These are phyloP conservation scores for Pseudocercospora pini-densiflorae DNA, from an alignment of 2,329 filamentous ascomycete species.

Conservation along the genomic window DNA sequence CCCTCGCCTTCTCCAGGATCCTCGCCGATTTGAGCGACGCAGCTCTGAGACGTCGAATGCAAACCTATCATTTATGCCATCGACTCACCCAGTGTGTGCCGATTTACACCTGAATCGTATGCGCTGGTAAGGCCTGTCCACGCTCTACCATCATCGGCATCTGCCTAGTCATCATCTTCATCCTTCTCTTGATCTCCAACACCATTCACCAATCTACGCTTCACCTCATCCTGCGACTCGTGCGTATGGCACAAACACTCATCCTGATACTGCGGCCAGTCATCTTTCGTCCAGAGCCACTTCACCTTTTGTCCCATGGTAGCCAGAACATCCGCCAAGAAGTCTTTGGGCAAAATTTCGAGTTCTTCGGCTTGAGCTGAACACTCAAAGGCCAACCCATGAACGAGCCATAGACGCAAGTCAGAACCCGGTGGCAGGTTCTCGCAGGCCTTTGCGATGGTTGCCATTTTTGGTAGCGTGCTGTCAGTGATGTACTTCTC, in stretches of 20 bases:
- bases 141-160: neutral
- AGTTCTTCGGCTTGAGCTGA: neutral
- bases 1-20: neutral
- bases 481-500: neutral
- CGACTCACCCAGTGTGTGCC: no score
- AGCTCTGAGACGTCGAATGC: neutral
- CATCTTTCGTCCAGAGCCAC: neutral
- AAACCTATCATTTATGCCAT: neutral
- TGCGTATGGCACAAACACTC: neutral
- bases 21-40: neutral
- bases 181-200: neutral
- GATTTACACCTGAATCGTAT: neutral
- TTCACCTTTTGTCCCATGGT: neutral
- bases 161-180: neutral
- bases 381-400: neutral
- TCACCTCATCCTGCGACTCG: neutral
- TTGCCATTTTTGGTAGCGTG: neutral
- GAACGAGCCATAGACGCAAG: neutral
- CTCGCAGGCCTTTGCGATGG: neutral
- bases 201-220: neutral
- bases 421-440: neutral
- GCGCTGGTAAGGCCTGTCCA: neutral
- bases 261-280: neutral
- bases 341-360: neutral
- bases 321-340: neutral